Conservation (phyloP, 352 stramenopile species). For the Blastocystis sp. region DNA sequence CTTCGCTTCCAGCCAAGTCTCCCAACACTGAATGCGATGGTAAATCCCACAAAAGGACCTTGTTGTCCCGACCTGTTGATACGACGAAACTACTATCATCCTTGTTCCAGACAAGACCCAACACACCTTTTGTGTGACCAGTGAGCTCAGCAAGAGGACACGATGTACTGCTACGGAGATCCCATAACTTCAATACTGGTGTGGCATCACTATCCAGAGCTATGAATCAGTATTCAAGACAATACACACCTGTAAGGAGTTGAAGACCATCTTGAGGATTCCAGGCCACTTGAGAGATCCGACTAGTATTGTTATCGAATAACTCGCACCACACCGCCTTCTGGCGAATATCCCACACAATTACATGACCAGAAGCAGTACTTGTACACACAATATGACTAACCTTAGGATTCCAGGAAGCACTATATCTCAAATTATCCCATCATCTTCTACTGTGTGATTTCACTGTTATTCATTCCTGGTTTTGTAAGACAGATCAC, state of each 20-base stretch:
- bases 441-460: constrained; percentile 40
- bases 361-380: constrained; percentile 82
- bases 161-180: constrained; percentile 90
- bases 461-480: constrained; percentile 12
- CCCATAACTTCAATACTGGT: constrained; percentile 90
- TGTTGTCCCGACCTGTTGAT: constrained; percentile 92
- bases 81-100: constrained; percentile 82
- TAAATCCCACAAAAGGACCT: constrained; percentile 92
- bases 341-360: constrained; percentile 93
- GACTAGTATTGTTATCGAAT: constrained; percentile 73
- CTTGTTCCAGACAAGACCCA: constrained; percentile 92
- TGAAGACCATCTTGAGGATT: constrained; percentile 93
- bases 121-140: constrained; percentile 86
- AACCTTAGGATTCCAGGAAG: constrained; percentile 94
- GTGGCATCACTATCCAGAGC: constrained; percentile 86
- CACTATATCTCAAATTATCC: constrained; percentile 24
- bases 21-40: constrained; percentile 83
- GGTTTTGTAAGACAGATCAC: background rate
- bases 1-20: constrained; percentile 74
- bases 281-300: constrained; percentile 86
- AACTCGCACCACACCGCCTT: constrained; percentile 96
- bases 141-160: constrained; percentile 87
- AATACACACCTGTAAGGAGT: constrained; percentile 76
- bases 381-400: constrained; percentile 91
- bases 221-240: background rate